Evolutionary conservation across 345 rosid genomes (phyloP), one percentile per base, ranked within the genome.

Genomic region (Gossypium raimondii): DNA sequence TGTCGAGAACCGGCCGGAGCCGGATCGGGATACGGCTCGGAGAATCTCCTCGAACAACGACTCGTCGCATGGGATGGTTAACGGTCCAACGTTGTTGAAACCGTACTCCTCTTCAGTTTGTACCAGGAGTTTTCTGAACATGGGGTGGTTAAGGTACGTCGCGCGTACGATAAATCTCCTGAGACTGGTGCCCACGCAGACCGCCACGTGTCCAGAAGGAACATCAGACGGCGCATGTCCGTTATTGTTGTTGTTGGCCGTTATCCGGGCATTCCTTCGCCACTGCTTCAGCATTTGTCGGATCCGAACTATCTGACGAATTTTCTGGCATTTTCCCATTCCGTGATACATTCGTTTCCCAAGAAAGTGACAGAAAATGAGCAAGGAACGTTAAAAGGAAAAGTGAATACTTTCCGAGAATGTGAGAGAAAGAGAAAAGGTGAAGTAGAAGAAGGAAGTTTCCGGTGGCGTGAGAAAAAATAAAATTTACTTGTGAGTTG

Each of bases 61-160:
- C 78, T 92, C 98, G 51, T 92, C 94, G 27, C 99, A 95, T 9
- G 99, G 98, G 73, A 95, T 78, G 2, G 89, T 84, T 18, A 95
- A 75, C 24, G 88, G 96, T 16, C 99, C 99, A 1, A 22, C 77
- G 80, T 84, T 83, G 12, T 73, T 69, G 90, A 93, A 95, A 0
- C 99, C 99, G 77, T 84, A 92, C 85, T 87, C 96, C 73, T 95
- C 99, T 80, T 92, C 99, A 18, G 97, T 91, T 24, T 83, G 82
- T 7, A 83, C 83, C 34, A 95, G 88, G 20, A 95, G 89, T 1
- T 78, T 76, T 60, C 79, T 77, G 83, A 95, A 93, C 47, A 89
- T 83, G 2, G 98, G 99, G 76, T 93, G 96, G 81, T 95, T 93
- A 11, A 95, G 91, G 86, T 86, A 82, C 73, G 90, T 85, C 17